Percentiles rank a stretch among this genome's conserved stretches.
These are phyloP conservation scores for Kuraishia floccosa DNA, from an alignment of 805 yeast genomes.

Conservation along the genomic window DNA sequence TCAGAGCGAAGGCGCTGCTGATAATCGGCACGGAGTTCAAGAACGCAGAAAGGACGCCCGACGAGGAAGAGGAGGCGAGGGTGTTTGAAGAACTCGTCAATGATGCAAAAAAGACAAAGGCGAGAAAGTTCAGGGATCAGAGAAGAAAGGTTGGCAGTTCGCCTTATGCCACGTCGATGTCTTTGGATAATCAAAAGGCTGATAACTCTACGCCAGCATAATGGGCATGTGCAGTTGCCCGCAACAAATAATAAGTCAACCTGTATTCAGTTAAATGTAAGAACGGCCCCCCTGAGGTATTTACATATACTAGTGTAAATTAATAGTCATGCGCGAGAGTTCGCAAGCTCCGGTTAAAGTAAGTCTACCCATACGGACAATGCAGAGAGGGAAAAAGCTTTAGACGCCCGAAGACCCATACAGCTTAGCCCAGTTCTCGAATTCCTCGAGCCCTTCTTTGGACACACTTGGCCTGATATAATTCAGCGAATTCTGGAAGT, in stretches of 20 bases:
- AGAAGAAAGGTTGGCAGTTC: background rate
- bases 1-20: conserved; percentile 53
- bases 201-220: no score
- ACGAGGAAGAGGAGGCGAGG: conserved; percentile 67
- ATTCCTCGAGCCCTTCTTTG: conserved; percentile 61
- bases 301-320: no score
- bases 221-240: no score
- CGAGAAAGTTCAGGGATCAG: conserved; percentile 13
- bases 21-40: conserved; percentile 55
- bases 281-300: no score
- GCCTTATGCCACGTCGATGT: background rate
- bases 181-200: background rate
- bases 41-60: conserved; percentile 47
- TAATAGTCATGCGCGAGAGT: no score
- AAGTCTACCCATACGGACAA: background rate
- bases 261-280: no score
- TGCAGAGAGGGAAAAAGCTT: background rate
- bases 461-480: conserved; percentile 86
- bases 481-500: conserved; percentile 65
- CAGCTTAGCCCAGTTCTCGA: conserved; percentile 80
- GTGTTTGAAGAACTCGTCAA: conserved; percentile 52
- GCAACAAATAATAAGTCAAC: no score
- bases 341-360: no score
- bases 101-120: conserved; percentile 17
- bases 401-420: conserved; percentile 86